Conservation (phyloP, 495 filamentous ascomycete genomes). For the Aspergillus saccharolyticus region DNA sequence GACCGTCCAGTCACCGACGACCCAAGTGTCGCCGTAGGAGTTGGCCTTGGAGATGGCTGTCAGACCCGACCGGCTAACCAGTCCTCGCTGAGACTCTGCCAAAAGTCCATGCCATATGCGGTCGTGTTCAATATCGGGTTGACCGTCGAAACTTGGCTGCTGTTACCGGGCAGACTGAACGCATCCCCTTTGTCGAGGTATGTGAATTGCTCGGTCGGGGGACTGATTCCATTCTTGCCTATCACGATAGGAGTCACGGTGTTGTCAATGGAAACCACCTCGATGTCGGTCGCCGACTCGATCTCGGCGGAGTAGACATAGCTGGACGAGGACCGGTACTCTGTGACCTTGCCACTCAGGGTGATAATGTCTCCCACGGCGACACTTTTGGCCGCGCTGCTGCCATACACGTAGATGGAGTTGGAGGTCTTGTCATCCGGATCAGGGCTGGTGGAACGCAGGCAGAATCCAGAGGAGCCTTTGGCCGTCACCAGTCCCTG, state of each 20-base stretch:
- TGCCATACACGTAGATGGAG: conserved; percentile 53
- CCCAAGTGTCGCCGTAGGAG: conserved; percentile 58
- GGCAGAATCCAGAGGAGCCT: conserved; percentile 51
- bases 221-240: conserved; percentile 41
- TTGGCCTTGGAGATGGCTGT: conserved; percentile 47
- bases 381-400: conserved; percentile 32
- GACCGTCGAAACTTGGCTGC: conserved; percentile 41
- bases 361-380: conserved; percentile 53
- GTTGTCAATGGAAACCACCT: conserved; percentile 41
- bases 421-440: conserved; percentile 43
- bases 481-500: conserved; percentile 56
- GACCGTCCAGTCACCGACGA: conserved; percentile 49
- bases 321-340: conserved; percentile 45
- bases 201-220: conserved; percentile 49
- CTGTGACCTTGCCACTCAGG: conserved; percentile 48
- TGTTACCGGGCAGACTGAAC: conserved; percentile 51
- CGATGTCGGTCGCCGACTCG: conserved; percentile 39
- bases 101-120: conserved; percentile 58
- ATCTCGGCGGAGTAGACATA: conserved; percentile 58
- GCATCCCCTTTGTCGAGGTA: conserved; percentile 46
- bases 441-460: conserved; percentile 49
- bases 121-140: conserved; percentile 51
- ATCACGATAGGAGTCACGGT: conserved; percentile 47
- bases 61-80: conserved; percentile 48
- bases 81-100: conserved; percentile 55